These are phyloP conservation scores for Excoecaria cochinchinensis DNA, from an alignment of 345 rosid species.

Conservation along the genomic window DNA sequence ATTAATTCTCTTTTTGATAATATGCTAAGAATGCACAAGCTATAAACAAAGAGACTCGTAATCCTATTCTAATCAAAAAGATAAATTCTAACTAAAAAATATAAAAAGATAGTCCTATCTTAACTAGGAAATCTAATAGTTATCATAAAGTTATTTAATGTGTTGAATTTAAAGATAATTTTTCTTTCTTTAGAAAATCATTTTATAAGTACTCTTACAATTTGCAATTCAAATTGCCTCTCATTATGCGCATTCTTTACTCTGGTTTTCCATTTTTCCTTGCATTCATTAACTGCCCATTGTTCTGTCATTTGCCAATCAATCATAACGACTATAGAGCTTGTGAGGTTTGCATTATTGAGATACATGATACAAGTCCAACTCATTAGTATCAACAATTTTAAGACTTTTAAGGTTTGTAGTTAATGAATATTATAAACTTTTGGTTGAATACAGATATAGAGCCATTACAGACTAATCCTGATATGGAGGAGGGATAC, in stretches of 20 bases:
- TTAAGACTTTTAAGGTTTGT: not conserved
- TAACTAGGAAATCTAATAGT: no score
- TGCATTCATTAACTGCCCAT: not conserved
- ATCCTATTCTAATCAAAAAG: no score
- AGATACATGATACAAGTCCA: not conserved
- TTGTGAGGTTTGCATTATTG: not conserved
- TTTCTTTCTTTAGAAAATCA: not conserved
- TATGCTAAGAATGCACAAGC: no score
- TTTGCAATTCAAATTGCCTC: not conserved
- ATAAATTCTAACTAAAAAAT: no score
- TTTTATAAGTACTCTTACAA: not conserved
- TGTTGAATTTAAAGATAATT: no score
- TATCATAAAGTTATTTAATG: no score
- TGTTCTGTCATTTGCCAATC: not conserved
- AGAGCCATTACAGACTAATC: slow-evolving; percentile 75
- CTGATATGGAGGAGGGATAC: slow-evolving; percentile 73
- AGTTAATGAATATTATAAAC: not conserved
- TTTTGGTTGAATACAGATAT: slow-evolving; percentile 55
- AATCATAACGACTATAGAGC: not conserved
- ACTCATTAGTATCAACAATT: not conserved
- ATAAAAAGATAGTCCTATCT: no score
- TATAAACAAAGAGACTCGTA: no score
- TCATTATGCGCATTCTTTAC: not conserved
- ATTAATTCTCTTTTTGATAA: no score
- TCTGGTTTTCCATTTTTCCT: not conserved